Percentiles rank a stretch among this genome's conserved stretches.
Conservation (phyloP, 2,329 filamentous ascomycete genomes). For the Colletotrichum costaricense region DNA sequence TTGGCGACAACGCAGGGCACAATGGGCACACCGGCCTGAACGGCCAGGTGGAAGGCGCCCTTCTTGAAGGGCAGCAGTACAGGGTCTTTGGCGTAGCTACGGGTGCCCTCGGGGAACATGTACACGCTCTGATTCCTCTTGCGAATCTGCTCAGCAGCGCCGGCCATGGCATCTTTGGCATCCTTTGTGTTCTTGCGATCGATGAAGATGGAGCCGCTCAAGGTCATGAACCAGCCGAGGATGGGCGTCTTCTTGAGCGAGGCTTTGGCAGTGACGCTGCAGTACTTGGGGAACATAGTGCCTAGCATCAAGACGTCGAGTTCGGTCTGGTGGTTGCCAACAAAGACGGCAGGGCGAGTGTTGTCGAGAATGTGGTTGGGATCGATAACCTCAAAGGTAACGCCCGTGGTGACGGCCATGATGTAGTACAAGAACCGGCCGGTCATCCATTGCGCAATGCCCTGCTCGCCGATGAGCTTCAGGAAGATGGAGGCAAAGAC, state of each 20-base stretch:
- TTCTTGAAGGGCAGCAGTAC: conserved; percentile 97
- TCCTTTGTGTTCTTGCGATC: conserved; percentile 87
- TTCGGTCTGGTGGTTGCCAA: conserved; percentile 97
- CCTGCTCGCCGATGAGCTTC: conserved; percentile 76
- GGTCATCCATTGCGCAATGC: conserved; percentile 86
- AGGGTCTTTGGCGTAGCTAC: conserved; percentile 87
- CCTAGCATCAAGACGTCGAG: conserved; percentile 94
- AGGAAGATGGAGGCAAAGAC: conserved; percentile 79
- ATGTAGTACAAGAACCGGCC: conserved; percentile 82
- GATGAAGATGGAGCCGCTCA: conserved; percentile 94
- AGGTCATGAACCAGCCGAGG: conserved; percentile 92
- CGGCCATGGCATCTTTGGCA: conserved; percentile 85
- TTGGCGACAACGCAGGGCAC: conserved; percentile 87
- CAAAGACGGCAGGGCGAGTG: conserved; percentile 85
- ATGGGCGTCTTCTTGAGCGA: conserved; percentile 77
- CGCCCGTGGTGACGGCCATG: conserved; percentile 81
- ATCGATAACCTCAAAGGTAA: conserved; percentile 82
- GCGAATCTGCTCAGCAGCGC: conserved; percentile 84
- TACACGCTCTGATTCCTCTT: conserved; percentile 79
- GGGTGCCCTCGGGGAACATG: conserved; percentile 93
- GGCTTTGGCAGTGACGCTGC: conserved; percentile 91
- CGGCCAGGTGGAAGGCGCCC: conserved; percentile 94
- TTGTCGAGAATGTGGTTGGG: conserved; percentile 70
- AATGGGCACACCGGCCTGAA: conserved; percentile 93
- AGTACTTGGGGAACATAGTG: conserved; percentile 88